phyloP scores from a whole-genome alignment of 75 land plant genomes.

The Picea glauca region DNA sequence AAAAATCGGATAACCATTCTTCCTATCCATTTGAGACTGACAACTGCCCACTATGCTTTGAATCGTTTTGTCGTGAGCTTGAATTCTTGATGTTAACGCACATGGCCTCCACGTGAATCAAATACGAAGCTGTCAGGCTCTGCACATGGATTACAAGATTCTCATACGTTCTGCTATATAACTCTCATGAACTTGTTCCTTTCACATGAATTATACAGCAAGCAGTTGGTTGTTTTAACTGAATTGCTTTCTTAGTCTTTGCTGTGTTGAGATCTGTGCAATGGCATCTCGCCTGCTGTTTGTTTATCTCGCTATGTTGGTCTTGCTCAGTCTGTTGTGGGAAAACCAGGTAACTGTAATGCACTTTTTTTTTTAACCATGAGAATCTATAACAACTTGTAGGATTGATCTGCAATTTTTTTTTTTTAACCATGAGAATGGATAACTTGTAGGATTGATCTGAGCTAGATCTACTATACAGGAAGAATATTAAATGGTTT shows the following conservation, averaged over 20 bases:
- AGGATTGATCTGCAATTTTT: too few species aligned
- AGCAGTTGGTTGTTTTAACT: not conserved
- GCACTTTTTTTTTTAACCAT: too few species aligned
- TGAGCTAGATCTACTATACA: too few species aligned
- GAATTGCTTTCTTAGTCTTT: not conserved
- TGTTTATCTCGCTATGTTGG: not conserved
- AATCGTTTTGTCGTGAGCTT: not conserved
- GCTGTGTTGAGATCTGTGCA: not conserved
- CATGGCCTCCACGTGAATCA: not conserved
- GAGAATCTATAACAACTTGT: too few species aligned
- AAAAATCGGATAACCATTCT: too few species aligned
- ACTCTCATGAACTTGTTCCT: too few species aligned
- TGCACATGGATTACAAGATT: not conserved
- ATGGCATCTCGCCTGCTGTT: not conserved
- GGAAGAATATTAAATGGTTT: not conserved
- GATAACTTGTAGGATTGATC: too few species aligned
- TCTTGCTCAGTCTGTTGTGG: not conserved
- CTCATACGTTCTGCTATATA: not conserved
- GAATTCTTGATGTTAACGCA: not conserved
- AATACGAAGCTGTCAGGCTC: not conserved
- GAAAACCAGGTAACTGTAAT: conserved; percentile 1
- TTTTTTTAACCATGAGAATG: too few species aligned
- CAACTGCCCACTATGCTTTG: too few species aligned
- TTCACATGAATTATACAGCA: too few species aligned
- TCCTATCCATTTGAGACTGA: too few species aligned